Evolutionary conservation across 2,329 filamentous ascomycete species (phyloP).

Genomic region (Exophiala oligosperma): DNA sequence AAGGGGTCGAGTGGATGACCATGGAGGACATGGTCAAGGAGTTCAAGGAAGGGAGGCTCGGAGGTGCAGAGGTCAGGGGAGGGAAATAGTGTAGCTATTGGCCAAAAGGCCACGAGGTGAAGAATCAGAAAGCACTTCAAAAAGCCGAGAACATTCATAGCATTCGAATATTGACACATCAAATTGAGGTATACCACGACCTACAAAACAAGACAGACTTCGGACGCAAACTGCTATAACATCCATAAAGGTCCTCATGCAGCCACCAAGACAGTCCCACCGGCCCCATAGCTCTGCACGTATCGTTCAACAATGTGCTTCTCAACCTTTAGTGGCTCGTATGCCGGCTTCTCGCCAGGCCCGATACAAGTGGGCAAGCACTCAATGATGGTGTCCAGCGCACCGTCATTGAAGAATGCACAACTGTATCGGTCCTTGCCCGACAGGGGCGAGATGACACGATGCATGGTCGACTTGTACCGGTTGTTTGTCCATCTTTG

Average conservation of each 20-base stretch:
- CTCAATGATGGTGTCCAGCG: conserved; percentile 1
- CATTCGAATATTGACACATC: no score
- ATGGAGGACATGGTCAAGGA: conserved; percentile 70
- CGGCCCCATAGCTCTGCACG: conserved; percentile 3
- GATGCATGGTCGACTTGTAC: conserved; percentile 53
- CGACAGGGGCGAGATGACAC: conserved; percentile 44
- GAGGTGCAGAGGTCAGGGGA: conserved; percentile 38
- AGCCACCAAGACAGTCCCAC: conserved; percentile 1
- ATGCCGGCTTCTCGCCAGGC: background rate
- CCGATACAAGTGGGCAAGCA: background rate
- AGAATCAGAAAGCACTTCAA: no score
- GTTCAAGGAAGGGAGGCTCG: conserved; percentile 56
- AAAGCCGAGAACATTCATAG: no score
- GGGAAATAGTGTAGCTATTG: background rate
- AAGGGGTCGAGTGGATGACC: conserved; percentile 46
- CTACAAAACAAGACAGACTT: no score
- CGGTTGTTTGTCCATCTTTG: conserved; percentile 53
- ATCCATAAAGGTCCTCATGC: background rate
- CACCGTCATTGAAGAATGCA: conserved; percentile 14
- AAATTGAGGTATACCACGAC: no score
- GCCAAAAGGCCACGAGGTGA: background rate
- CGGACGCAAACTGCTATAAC: background rate
- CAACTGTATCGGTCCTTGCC: conserved; percentile 14
- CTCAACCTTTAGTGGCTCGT: background rate
- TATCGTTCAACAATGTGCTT: conserved; percentile 3